Percentiles rank a stretch among this genome's conserved stretches.
phyloP scores from a whole-genome alignment of 345 rosid species.

The Salix udensis region DNA sequence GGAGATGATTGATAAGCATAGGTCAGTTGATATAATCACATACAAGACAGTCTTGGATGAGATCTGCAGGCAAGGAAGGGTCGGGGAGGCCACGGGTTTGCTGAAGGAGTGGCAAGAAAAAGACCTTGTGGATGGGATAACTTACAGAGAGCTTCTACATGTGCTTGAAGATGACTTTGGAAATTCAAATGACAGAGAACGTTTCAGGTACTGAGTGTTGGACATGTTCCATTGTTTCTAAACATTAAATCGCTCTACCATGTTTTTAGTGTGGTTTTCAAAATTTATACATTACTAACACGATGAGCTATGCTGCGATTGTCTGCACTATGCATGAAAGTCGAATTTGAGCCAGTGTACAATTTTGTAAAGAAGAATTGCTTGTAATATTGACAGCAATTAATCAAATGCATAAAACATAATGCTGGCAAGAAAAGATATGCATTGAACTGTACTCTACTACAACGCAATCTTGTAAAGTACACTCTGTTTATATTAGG shows the following conservation, averaged over 20 bases:
- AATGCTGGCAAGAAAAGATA: too few relatives aligned
- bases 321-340: background rate
- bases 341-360: background rate
- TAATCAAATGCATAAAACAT: too few relatives aligned
- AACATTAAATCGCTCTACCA: background rate
- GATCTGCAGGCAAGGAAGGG: constrained; percentile 57
- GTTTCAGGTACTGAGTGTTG: constrained; percentile 5
- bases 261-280: background rate
- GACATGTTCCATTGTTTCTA: background rate
- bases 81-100: constrained; percentile 49
- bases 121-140: constrained; percentile 51
- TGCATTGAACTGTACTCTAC: too few relatives aligned
- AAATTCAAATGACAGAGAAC: constrained; percentile 18
- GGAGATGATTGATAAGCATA: constrained; percentile 74
- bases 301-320: background rate
- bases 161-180: constrained; percentile 58
- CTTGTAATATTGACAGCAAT: too few relatives aligned
- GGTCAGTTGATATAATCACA: constrained; percentile 62
- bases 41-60: constrained; percentile 66
- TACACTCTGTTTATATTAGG: too few relatives aligned
- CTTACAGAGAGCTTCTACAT: constrained; percentile 52
- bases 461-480: too few relatives aligned
- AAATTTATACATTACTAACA: background rate
- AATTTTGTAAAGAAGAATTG: too few relatives aligned
- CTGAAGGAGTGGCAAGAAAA: constrained; percentile 56